Conservation (phyloP, 352 stramenopile species). For the Pythium brassicae region DNA sequence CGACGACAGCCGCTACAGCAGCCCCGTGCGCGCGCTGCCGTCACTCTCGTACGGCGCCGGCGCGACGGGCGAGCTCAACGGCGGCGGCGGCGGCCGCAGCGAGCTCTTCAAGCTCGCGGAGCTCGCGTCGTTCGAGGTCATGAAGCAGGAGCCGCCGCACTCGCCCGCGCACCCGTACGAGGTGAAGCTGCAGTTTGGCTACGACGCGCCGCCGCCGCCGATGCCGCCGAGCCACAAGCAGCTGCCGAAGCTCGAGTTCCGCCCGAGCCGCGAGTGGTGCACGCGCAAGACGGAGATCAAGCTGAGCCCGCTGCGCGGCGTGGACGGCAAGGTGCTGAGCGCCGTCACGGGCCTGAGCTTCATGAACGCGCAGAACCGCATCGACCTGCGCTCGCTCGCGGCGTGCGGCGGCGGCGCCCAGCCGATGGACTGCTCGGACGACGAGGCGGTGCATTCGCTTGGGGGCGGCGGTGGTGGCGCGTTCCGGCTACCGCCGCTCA, state of each 20-base stretch:
- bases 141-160: conserved; percentile 51
- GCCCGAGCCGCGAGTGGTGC: conserved; percentile 43
- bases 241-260: conserved; percentile 22
- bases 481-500: conserved; percentile 59
- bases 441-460: conserved; percentile 24
- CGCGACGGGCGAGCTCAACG: conserved; percentile 17
- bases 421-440: conserved; percentile 17
- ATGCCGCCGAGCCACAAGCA: conserved; percentile 14
- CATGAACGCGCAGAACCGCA: conserved; percentile 46
- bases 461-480: conserved; percentile 11
- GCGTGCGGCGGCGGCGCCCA: conserved; percentile 4
- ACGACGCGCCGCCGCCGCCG: conserved; percentile 9
- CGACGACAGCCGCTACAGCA: conserved; percentile 30
- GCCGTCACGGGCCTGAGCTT: conserved; percentile 45
- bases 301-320: conserved; percentile 48
- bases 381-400: conserved; percentile 14
- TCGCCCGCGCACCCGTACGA: conserved; percentile 11
- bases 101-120: conserved; percentile 75
- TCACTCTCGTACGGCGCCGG: conserved; percentile 21
- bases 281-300: conserved; percentile 60
- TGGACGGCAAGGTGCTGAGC: conserved; percentile 40
- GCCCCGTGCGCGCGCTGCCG: conserved; percentile 22
- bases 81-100: conserved; percentile 21
- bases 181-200: conserved; percentile 4
- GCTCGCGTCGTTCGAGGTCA: conserved; percentile 70